A percentile compares a stretch with the other conserved stretches of the same genome.
These are phyloP conservation scores for Tagetes erecta DNA, from an alignment of 129 eudicot species.

Conservation along the genomic window DNA sequence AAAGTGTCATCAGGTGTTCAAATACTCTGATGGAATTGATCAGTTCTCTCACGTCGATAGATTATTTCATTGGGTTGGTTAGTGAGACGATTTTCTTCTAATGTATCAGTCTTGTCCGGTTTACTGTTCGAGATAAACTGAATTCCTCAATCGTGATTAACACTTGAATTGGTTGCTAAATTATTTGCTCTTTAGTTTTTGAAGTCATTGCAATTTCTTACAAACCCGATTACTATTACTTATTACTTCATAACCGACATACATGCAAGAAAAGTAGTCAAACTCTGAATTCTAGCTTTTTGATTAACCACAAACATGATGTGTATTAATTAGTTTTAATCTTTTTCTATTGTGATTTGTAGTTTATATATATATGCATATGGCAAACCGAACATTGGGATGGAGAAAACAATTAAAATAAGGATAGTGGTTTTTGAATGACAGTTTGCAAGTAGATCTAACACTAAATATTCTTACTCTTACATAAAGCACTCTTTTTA, in stretches of 20 bases:
- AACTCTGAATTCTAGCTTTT: background rate
- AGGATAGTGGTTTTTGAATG: conserved; percentile 22
- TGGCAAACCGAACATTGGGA: conserved; percentile 25
- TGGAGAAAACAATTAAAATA: conserved; percentile 19
- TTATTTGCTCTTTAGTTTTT: too few relatives aligned
- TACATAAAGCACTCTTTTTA: background rate
- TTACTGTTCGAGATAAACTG: too few relatives aligned
- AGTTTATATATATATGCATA: conserved; percentile 9
- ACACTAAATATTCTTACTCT: conserved; percentile 27
- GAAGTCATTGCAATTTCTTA: too few relatives aligned
- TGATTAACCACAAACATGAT: background rate
- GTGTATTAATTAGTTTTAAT: background rate
- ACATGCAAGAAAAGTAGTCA: background rate
- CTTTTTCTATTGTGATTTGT: background rate
- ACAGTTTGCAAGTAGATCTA: conserved; percentile 28
- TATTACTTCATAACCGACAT: background rate
- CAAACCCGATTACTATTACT: too few relatives aligned
- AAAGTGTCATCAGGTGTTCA: too few relatives aligned
- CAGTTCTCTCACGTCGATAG: too few relatives aligned
- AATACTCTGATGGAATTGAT: too few relatives aligned
- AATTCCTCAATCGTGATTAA: too few relatives aligned
- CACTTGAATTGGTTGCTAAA: too few relatives aligned
- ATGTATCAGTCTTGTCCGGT: too few relatives aligned
- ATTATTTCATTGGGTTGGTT: too few relatives aligned
- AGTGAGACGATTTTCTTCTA: too few relatives aligned